Conservation (phyloP, 1,284 basidiomycete genomes). For the Porodaedalea pini region DNA sequence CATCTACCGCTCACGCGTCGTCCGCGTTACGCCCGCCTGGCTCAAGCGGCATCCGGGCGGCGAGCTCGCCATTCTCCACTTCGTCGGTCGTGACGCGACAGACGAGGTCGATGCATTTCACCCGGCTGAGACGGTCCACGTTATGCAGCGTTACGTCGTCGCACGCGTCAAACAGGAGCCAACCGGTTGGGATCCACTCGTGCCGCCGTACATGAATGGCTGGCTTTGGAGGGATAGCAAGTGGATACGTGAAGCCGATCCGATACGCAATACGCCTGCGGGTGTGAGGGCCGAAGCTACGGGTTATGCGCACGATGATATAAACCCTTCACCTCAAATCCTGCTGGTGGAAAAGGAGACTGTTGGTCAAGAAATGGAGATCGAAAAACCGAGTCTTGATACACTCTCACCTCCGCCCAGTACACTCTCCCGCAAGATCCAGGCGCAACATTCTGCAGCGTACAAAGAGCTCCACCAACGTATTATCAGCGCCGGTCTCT, state of each 20-base stretch:
- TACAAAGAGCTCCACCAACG: conserved; percentile 80
- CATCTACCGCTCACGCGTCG: conserved; percentile 73
- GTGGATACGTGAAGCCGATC: conserved; percentile 63
- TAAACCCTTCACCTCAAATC: conserved; percentile 51
- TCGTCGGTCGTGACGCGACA: conserved; percentile 91
- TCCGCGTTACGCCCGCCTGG: conserved; percentile 84
- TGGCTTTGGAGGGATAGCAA: conserved; percentile 55
- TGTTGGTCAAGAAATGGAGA: background rate
- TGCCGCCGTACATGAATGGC: conserved; percentile 88
- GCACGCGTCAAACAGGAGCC: conserved; percentile 60
- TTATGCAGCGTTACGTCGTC: conserved; percentile 71
- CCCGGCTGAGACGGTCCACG: conserved; percentile 57
- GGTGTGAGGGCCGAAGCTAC: conserved; percentile 6
- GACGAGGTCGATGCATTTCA: conserved; percentile 97
- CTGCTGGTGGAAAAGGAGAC: conserved; percentile 51
- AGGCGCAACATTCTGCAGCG: conserved; percentile 72
- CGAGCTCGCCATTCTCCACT: conserved; percentile 87
- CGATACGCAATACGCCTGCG: conserved; percentile 34
- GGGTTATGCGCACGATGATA: conserved; percentile 24
- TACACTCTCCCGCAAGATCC: conserved; percentile 53
- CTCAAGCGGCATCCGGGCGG: conserved; percentile 88
- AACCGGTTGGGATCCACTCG: conserved; percentile 73
- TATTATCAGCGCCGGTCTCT: conserved; percentile 79
- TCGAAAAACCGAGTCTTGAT: conserved; percentile 42
- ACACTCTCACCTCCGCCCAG: conserved; percentile 52